These are phyloP conservation scores for Nosema muscidifuracis DNA, from an alignment of 371 early-diverging fungal genomes.

Conservation along the genomic window DNA sequence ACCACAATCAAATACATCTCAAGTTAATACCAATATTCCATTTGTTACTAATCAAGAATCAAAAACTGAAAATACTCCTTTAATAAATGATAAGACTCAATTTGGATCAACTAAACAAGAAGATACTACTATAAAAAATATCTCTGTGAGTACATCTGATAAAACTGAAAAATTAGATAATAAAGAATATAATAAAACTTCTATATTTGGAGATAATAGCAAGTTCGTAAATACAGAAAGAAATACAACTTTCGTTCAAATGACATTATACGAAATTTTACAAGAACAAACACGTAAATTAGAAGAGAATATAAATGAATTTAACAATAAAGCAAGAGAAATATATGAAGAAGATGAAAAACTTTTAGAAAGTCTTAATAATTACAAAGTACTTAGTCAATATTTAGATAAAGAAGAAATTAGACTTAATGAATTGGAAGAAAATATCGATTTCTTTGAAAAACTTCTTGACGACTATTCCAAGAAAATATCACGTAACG, in stretches of 20 bases:
- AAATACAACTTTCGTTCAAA: conserved; percentile 27
- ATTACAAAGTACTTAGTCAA: conserved; percentile 35
- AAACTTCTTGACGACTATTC: conserved; percentile 14
- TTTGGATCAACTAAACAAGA: neutral
- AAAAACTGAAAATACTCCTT: no score
- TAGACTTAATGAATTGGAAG: conserved; percentile 45
- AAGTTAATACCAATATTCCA: no score
- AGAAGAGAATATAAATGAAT: conserved; percentile 52
- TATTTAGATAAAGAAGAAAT: conserved; percentile 42
- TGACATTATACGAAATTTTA: conserved; percentile 50
- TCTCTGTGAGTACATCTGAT: neutral
- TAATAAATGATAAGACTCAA: neutral
- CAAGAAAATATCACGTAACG: conserved; percentile 8
- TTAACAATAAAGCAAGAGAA: conserved; percentile 46
- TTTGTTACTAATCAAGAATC: no score
- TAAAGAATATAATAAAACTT: neutral
- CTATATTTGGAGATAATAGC: neutral
- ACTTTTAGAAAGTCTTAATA: conserved; percentile 49
- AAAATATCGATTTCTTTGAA: conserved; percentile 51
- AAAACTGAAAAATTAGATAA: neutral
- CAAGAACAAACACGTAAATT: conserved; percentile 44
- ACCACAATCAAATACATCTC: no score
- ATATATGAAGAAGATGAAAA: conserved; percentile 52
- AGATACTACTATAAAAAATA: neutral
- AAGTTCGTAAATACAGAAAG: neutral